Base-by-base conservation (phyloP, 169 alveolate species). In the Cryptosporidium parvum region DNA sequence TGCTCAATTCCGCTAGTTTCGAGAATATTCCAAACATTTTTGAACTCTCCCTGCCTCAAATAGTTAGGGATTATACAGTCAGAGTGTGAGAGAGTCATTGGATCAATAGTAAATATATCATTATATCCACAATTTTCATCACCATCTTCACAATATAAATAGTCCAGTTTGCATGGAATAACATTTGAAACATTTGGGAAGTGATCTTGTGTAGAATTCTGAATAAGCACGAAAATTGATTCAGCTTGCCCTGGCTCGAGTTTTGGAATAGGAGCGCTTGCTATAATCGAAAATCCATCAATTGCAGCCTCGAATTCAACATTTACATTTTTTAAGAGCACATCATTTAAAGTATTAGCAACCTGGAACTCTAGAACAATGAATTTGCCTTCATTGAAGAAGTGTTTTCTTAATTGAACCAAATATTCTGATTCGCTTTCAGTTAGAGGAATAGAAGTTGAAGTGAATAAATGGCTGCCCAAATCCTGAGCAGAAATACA, bases 381-480 rank as follows among this genome's bases (percentile, higher is more conserved):
- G 26, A 67, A 85, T 1, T 69, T 72, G 31, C 86, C 86, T 59
- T 80, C 80, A 39, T 80, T 67, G 91, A 91, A 85, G 45, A 92
- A 91, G 62, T 86, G 93, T 33, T 93, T 75, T 58, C 85, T 86
- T 3, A 72, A 93, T 51, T 80, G 69, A 21, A 95, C 97, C 37
- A 93, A 91, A 69, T 95, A 95, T 62, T 95, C 97, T 48, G 94
- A 95, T 84, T 95, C 97, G 70, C 93, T 95, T 58, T 95, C 97
- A 51, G 97, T 95, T 56, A 95, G 84, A 44, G 92, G 91, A 39
- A 84, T 61, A 23, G 70, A 61, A n/a, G 80, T 80, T 6, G 94
- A 92, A 8, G 92, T 70, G 33, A 84, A 72, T 69, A 91, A 12
- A 16, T 68, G 26, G 29, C 53, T 84, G 9, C 72, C 92, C 31